Percentiles rank a stretch among this genome's conserved stretches.
Conservation (phyloP, 1,139 yeast species). For the Saccharomycopsis hybrid region DNA sequence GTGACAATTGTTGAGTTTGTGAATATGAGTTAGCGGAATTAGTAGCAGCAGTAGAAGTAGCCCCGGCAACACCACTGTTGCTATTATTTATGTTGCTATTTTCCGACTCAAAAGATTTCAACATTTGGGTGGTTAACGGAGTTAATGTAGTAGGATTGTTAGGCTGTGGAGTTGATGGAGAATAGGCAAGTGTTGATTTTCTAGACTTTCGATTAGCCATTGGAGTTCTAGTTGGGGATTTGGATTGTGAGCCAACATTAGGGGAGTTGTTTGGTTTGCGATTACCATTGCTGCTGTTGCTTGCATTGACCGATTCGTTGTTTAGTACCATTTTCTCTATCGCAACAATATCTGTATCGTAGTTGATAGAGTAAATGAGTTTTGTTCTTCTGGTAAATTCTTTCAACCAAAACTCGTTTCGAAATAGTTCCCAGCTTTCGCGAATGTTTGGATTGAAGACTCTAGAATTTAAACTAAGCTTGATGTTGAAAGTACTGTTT, state of each 20-base stretch:
- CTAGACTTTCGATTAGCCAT: not conserved
- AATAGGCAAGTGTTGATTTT: slow-evolving; percentile 1
- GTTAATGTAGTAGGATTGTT: slow-evolving; percentile 1
- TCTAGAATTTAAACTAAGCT: slow-evolving; percentile 72
- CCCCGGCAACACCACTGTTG: not conserved
- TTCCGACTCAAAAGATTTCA: slow-evolving; percentile 12
- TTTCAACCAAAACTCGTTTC: slow-evolving; percentile 89
- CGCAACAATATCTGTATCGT: slow-evolving; percentile 18
- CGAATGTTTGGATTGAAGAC: slow-evolving; percentile 76
- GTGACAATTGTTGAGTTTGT: not conserved
- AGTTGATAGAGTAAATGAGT: slow-evolving; percentile 28
- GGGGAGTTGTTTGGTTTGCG: slow-evolving; percentile 12
- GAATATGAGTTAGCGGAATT: slow-evolving; percentile 10
- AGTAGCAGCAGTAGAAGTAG: not conserved
- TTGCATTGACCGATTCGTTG: slow-evolving; percentile 18
- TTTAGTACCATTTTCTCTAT: slow-evolving; percentile 29
- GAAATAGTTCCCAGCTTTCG: slow-evolving; percentile 91
- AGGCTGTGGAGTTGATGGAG: not conserved
- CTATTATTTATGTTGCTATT: not conserved
- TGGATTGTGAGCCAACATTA: slow-evolving; percentile 25
- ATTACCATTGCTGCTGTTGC: slow-evolving; percentile 4
- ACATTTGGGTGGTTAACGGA: slow-evolving; percentile 16
- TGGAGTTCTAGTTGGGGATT: slow-evolving; percentile 13
- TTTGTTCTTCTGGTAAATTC: slow-evolving; percentile 69
- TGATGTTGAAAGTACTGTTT: slow-evolving; percentile 33